These are phyloP conservation scores for Ensete glaucum DNA, from an alignment of 176 grass and related monocot species.

Conservation along the genomic window DNA sequence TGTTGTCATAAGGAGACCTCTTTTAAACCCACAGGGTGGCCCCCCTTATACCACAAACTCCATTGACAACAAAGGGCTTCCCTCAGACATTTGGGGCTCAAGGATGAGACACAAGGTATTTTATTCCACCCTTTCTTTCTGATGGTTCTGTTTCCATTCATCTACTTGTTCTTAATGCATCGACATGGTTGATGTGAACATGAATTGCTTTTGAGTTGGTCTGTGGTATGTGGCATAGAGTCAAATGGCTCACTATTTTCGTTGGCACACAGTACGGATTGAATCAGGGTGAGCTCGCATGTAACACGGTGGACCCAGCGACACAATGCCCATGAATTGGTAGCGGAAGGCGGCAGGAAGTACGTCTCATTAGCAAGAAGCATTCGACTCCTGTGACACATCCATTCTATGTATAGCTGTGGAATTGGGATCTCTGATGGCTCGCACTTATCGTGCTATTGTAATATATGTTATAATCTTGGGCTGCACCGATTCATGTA, in stretches of 20 bases:
- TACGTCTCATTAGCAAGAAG: not conserved
- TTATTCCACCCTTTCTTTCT: not conserved
- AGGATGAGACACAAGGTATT: slow-evolving; percentile 78
- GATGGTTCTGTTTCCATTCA: not conserved
- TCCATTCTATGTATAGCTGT: not conserved
- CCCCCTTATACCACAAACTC: slow-evolving; percentile 42
- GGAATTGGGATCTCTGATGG: not conserved
- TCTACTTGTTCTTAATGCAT: not conserved
- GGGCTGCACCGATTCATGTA: too few species aligned
- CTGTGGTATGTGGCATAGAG: not conserved
- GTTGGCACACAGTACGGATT: not conserved
- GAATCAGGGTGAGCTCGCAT: not conserved
- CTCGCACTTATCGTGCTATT: too few species aligned
- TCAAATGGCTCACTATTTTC: not conserved
- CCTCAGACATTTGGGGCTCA: slow-evolving; percentile 64
- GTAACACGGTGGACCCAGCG: not conserved
- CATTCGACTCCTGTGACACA: not conserved
- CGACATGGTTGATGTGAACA: not conserved
- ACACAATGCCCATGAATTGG: not conserved
- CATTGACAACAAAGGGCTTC: slow-evolving; percentile 28
- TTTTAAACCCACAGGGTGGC: slow-evolving; percentile 51
- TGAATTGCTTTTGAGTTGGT: not conserved
- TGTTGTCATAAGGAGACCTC: slow-evolving; percentile 66
- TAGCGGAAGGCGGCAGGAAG: not conserved
- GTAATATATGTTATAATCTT: too few species aligned